These are phyloP conservation scores for Eucalyptus curtisii DNA, from an alignment of 345 rosid species.

Conservation along the genomic window DNA sequence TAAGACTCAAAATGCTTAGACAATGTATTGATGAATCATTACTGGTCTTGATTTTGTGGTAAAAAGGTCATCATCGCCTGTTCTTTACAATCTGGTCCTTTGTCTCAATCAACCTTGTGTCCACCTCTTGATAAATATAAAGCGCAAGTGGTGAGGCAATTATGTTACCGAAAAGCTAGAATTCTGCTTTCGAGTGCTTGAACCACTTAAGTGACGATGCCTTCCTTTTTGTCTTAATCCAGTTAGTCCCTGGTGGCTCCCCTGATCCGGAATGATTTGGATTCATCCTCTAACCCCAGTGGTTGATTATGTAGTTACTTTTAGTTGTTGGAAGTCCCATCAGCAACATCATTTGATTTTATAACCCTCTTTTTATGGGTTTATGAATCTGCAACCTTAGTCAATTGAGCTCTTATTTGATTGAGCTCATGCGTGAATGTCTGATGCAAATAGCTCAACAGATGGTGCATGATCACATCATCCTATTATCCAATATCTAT, in stretches of 20 bases:
- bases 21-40: background rate
- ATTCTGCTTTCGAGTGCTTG: background rate
- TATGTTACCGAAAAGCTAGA: background rate
- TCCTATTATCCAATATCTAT: background rate
- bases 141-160: background rate
- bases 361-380: background rate
- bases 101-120: background rate
- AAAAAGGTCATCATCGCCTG: background rate
- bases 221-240: conserved; percentile 12
- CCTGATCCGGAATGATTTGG: conserved; percentile 30
- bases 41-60: background rate
- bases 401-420: background rate
- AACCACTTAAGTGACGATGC: background rate
- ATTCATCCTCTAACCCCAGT: background rate
- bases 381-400: background rate
- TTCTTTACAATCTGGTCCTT: background rate
- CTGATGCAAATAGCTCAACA: background rate
- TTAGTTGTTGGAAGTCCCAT: background rate
- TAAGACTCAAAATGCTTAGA: background rate
- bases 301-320: background rate
- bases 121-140: background rate
- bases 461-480: background rate
- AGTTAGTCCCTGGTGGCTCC: conserved; percentile 92
- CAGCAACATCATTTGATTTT: background rate
- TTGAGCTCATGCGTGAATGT: background rate